Evolutionary conservation across 139 green algal species (phyloP).

Genomic region (Tetraselmis chui): DNA sequence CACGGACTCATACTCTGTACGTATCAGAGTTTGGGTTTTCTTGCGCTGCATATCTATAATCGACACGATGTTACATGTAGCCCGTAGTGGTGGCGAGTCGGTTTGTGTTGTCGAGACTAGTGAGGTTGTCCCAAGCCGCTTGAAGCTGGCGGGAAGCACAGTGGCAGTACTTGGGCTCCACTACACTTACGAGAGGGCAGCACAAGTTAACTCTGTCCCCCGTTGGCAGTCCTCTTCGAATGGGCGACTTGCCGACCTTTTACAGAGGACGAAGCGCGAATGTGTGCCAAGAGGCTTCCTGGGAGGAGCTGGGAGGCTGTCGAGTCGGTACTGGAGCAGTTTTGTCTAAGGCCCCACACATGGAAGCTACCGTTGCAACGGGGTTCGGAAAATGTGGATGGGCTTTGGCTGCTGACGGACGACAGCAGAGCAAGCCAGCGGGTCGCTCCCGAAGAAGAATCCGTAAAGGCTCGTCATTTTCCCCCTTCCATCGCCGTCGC

Average conservation of each 20-base stretch:
- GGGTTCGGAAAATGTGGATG: neutral
- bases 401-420: neutral
- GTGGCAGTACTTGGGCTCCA: too few species aligned
- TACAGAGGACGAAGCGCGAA: constrained; percentile 47
- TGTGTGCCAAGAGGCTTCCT: constrained; percentile 62
- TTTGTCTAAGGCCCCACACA: constrained; percentile 13
- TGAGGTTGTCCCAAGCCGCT: too few species aligned
- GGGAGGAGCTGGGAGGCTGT: constrained; percentile 77
- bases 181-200: too few species aligned
- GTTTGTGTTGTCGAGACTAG: too few species aligned
- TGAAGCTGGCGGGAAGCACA: too few species aligned
- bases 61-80: too few species aligned
- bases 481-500: too few species aligned
- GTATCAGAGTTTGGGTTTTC: too few species aligned
- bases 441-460: neutral
- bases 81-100: too few species aligned
- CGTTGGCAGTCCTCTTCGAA: constrained; percentile 50
- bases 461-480: neutral
- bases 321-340: constrained; percentile 41
- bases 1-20: too few species aligned
- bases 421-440: neutral
- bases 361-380: neutral
- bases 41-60: too few species aligned
- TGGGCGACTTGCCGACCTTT: constrained; percentile 46
- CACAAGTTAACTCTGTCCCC: neutral